Percentiles rank a stretch among this genome's conserved stretches.
Conservation (phyloP, 1,284 basidiomycete species). For the Ceraceosorus bombacis region DNA sequence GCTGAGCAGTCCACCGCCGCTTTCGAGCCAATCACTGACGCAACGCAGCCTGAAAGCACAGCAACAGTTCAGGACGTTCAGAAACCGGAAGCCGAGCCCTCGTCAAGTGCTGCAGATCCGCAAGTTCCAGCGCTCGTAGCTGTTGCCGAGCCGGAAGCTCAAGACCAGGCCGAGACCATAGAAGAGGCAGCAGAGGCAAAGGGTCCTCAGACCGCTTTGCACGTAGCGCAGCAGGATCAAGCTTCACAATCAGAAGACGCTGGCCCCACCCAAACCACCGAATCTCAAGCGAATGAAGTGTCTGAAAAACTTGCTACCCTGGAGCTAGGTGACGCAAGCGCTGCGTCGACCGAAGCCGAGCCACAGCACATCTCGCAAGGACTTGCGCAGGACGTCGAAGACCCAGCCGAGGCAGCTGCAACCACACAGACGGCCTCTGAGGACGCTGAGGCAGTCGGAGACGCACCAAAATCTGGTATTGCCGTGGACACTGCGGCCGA, state of each 20-base stretch:
- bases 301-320: too few species aligned
- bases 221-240: slow-evolving; percentile 73
- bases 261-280: too few species aligned
- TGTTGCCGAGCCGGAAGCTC: neutral
- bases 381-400: too few species aligned
- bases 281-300: too few species aligned
- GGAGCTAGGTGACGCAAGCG: too few species aligned
- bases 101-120: neutral
- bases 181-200: neutral
- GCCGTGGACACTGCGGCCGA: slow-evolving; percentile 1
- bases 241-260: slow-evolving; percentile 51
- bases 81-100: too few species aligned
- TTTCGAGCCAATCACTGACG: neutral
- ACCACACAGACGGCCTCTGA: neutral
- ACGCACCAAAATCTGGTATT: neutral
- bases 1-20: neutral
- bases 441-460: neutral
- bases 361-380: too few species aligned
- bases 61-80: neutral
- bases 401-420: too few species aligned
- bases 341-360: too few species aligned
- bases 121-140: neutral
- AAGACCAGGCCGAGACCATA: neutral
- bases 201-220: neutral
- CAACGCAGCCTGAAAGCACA: neutral